These are phyloP conservation scores for Penicillium sp. DNA, from an alignment of 2,329 filamentous ascomycete species.

Conservation along the genomic window DNA sequence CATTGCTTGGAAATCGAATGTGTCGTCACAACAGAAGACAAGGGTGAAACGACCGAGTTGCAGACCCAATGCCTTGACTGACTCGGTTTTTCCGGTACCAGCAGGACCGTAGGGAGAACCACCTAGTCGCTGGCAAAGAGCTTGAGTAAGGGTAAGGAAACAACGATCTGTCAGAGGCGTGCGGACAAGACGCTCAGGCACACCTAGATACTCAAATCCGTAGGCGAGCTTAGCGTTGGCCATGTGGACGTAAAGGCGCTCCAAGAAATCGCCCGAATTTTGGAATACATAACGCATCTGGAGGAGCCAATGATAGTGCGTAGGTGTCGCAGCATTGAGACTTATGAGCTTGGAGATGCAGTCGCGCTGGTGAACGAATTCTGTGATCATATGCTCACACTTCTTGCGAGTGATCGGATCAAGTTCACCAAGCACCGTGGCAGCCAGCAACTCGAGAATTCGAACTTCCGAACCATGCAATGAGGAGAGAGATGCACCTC, in stretches of 20 bases:
- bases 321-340: conserved; percentile 68
- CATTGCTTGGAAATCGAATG: conserved; percentile 99
- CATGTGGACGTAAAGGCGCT: conserved; percentile 89
- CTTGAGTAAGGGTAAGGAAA: conserved; percentile 96
- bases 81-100: conserved; percentile 98
- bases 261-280: conserved; percentile 73
- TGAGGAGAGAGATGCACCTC: conserved; percentile 65
- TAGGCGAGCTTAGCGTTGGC: conserved; percentile 94
- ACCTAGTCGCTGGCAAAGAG: conserved; percentile 88
- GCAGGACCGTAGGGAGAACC: conserved; percentile 96
- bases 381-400: conserved; percentile 97
- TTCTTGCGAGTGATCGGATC: conserved; percentile 87
- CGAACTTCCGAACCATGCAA: conserved; percentile 81
- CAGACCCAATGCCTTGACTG: conserved; percentile 94
- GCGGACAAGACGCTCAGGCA: conserved; percentile 91
- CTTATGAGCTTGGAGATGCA: conserved; percentile 82
- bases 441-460: conserved; percentile 79
- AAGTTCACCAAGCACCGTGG: conserved; percentile 85
- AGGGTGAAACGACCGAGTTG: conserved; percentile 96
- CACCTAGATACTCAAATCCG: conserved; percentile 96
- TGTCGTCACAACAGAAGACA: conserved; percentile 99
- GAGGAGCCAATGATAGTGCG: conserved; percentile 87
- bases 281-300: conserved; percentile 96
- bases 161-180: conserved; percentile 97
- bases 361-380: conserved; percentile 97